Percentiles rank a stretch among this genome's conserved stretches.
phyloP scores from a whole-genome alignment of 805 yeast species.

The Yarrowia divulgata region DNA sequence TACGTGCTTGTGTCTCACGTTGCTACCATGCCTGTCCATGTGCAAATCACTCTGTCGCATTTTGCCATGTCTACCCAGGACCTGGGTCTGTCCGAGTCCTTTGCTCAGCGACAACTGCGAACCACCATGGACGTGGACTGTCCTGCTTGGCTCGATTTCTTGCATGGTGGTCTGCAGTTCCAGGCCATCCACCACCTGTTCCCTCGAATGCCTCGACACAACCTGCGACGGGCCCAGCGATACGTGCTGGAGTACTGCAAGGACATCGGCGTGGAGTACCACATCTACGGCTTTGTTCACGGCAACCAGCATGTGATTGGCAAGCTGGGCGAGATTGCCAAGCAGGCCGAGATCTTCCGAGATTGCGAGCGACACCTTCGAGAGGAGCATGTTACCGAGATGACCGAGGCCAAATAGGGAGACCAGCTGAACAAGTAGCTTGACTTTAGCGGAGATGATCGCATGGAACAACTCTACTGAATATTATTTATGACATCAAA shows the following conservation, averaged over 20 bases:
- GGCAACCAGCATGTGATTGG: conserved; percentile 78
- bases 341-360: conserved; percentile 76
- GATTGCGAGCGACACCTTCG: conserved; percentile 74
- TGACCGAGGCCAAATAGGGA: conserved; percentile 4
- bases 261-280: conserved; percentile 76
- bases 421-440: too few relatives aligned
- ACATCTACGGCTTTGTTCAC: conserved; percentile 81
- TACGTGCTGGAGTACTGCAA: conserved; percentile 76
- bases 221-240: conserved; percentile 77
- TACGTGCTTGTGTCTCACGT: conserved; percentile 77
- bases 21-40: conserved; percentile 90
- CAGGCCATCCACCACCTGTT: conserved; percentile 91
- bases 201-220: conserved; percentile 89
- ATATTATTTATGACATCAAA: conserved; percentile 4
- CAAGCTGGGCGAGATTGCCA: conserved; percentile 74
- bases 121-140: conserved; percentile 96
- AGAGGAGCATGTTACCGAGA: conserved; percentile 49
- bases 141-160: conserved; percentile 88
- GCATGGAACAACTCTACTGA: neutral
- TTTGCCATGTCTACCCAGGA: conserved; percentile 95
- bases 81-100: conserved; percentile 79
- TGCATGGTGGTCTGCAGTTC: conserved; percentile 92
- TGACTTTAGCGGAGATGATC: too few relatives aligned
- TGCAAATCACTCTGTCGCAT: conserved; percentile 87
- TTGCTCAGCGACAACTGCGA: conserved; percentile 78